Evolutionary conservation across 2,329 filamentous ascomycete genomes (phyloP).

Genomic region (Tothia fuscella): DNA sequence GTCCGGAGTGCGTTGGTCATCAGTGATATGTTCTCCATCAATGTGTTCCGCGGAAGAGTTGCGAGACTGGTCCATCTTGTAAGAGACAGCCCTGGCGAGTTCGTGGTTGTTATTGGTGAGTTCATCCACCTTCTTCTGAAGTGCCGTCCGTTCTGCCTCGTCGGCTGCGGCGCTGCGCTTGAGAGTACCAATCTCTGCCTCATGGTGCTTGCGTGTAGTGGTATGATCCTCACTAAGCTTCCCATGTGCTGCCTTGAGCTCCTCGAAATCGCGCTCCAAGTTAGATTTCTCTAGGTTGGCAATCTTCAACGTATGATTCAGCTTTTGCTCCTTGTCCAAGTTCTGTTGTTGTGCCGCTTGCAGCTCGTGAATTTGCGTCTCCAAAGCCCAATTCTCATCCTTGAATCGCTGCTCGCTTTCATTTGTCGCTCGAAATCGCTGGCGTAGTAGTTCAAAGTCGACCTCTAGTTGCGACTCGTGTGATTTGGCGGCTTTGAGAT

Average conservation of each 20-base stretch:
- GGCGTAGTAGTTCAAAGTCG: constrained; percentile 66
- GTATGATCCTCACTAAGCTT: constrained; percentile 74
- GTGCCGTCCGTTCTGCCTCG: constrained; percentile 63
- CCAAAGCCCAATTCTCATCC: constrained; percentile 96
- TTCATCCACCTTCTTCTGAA: constrained; percentile 82
- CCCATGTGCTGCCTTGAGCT: constrained; percentile 67
- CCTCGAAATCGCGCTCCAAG: constrained; percentile 78
- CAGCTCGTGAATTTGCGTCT: constrained; percentile 81
- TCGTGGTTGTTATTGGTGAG: constrained; percentile 82
- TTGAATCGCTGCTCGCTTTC: constrained; percentile 95
- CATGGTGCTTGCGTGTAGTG: constrained; percentile 66
- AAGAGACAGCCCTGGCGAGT: constrained; percentile 70
- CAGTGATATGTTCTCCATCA: constrained; percentile 42
- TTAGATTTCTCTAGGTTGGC: constrained; percentile 63
- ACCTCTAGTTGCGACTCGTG: constrained; percentile 73
- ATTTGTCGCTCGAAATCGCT: constrained; percentile 70
- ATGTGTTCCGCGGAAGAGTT: constrained; percentile 21
- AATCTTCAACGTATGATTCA: constrained; percentile 59
- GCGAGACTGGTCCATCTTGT: constrained; percentile 44
- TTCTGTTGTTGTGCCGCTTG: constrained; percentile 62
- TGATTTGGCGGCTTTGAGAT: constrained; percentile 59
- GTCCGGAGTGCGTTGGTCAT: constrained; percentile 54
- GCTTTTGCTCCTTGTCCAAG: constrained; percentile 69
- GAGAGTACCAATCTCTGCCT: constrained; percentile 74
- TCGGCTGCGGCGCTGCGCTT: constrained; percentile 68